These are phyloP conservation scores for Myxozyma melibiosi DNA, from an alignment of 805 yeast species.

Conservation along the genomic window DNA sequence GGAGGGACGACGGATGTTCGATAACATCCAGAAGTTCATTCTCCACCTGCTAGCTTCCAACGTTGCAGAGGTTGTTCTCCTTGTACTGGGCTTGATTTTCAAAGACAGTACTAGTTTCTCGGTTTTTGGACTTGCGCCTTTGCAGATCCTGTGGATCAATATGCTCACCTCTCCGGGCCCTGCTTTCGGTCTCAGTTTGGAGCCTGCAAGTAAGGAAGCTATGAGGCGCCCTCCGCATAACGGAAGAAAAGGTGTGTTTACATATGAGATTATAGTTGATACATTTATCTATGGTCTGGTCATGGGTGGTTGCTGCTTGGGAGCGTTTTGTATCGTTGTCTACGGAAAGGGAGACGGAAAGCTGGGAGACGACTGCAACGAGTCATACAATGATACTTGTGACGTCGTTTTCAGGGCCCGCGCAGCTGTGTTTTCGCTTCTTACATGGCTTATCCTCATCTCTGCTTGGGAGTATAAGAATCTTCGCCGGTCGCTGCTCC, in stretches of 20 bases:
- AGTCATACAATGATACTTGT: constrained; percentile 52
- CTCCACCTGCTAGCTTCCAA: constrained; percentile 72
- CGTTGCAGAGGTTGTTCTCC: constrained; percentile 67
- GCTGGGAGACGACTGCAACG: constrained; percentile 67
- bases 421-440: constrained; percentile 73
- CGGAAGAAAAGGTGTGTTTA: constrained; percentile 57
- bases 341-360: constrained; percentile 68
- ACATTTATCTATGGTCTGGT: constrained; percentile 72
- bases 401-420: constrained; percentile 70
- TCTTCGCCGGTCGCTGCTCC: constrained; percentile 66
- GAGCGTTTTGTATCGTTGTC: constrained; percentile 64
- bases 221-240: constrained; percentile 68
- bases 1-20: constrained; percentile 79
- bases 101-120: constrained; percentile 63
- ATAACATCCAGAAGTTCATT: constrained; percentile 76
- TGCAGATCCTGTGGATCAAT: constrained; percentile 77
- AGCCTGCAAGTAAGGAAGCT: constrained; percentile 62
- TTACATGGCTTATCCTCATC: constrained; percentile 84
- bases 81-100: constrained; percentile 74
- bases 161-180: constrained; percentile 81
- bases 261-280: constrained; percentile 67
- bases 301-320: constrained; percentile 72
- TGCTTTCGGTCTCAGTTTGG: constrained; percentile 79
- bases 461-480: constrained; percentile 86
- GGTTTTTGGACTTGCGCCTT: constrained; percentile 81